These are phyloP conservation scores for Quercus gilva DNA, from an alignment of 306 rosid genomes.

Conservation along the genomic window DNA sequence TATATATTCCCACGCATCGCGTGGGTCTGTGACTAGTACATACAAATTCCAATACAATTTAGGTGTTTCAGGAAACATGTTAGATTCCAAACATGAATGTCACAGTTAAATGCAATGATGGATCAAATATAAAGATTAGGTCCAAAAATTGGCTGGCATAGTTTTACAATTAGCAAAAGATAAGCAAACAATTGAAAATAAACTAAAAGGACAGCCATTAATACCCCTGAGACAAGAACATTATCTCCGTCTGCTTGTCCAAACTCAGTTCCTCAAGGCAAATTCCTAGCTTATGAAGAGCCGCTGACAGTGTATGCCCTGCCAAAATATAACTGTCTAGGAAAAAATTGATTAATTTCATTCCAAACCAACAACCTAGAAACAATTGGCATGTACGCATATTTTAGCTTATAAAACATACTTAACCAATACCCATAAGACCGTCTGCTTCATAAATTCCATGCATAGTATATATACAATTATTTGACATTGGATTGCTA, in stretches of 20 bases:
- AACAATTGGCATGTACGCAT: constrained; percentile 10
- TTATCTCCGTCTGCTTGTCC: constrained; percentile 84
- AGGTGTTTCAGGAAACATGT: background rate
- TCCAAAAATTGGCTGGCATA: background rate
- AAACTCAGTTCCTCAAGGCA: constrained; percentile 59
- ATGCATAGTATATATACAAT: no score
- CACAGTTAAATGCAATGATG: no score
- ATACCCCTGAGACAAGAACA: constrained; percentile 80
- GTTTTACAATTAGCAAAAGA: constrained; percentile 19
- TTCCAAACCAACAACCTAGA: constrained; percentile 16
- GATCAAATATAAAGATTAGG: background rate
- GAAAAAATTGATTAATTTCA: constrained; percentile 43
- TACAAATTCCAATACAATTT: background rate
- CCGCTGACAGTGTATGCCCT: constrained; percentile 83
- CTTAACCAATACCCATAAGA: background rate
- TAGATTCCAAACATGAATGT: background rate
- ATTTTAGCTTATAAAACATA: no score
- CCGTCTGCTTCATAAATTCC: background rate
- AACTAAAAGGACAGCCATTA: constrained; percentile 14
- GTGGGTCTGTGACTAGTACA: no score
- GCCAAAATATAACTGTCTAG: constrained; percentile 98
- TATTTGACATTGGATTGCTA: no score
- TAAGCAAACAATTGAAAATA: constrained; percentile 5
- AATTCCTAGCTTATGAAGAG: constrained; percentile 78
- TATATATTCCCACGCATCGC: no score